A percentile compares a stretch with the other conserved stretches of the same genome.
Evolutionary conservation across 2,329 filamentous ascomycete genomes (phyloP).

Genomic region (Penicillium sumatraense): DNA sequence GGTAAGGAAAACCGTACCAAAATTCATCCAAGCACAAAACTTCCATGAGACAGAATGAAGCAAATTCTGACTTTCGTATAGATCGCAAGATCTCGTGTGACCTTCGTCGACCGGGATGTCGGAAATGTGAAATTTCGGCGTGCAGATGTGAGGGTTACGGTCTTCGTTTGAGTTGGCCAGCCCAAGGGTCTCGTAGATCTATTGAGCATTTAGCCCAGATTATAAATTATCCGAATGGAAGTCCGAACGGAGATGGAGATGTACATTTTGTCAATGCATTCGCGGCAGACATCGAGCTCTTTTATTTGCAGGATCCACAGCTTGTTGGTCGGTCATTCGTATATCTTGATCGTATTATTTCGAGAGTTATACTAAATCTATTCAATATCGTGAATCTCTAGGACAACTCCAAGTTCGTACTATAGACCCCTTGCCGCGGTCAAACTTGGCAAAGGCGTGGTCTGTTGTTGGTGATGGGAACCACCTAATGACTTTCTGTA

Average conservation of each 20-base stretch:
- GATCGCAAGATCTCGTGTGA: conserved; percentile 4
- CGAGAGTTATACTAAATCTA: neutral
- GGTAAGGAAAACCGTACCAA: conserved; percentile 4
- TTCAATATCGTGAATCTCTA: neutral
- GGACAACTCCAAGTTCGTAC: neutral
- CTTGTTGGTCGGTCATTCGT: neutral
- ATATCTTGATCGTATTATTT: neutral
- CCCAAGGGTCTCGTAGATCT: conserved; percentile 1
- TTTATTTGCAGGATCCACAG: neutral
- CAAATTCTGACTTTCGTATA: neutral
- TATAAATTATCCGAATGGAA: neutral
- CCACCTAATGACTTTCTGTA: conserved; percentile 1
- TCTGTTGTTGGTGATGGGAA: neutral
- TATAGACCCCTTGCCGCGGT: neutral
- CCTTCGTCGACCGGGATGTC: neutral
- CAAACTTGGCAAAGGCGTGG: neutral
- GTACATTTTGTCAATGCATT: neutral
- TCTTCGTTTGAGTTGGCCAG: conserved; percentile 11
- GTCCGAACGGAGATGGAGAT: too few relatives aligned
- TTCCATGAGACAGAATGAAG: neutral
- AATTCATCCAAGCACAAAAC: neutral
- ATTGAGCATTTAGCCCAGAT: conserved; percentile 2
- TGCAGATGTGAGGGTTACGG: conserved; percentile 8
- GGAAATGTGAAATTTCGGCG: neutral
- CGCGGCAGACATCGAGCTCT: neutral